Evolutionary conservation across 2,329 filamentous ascomycete species (phyloP).

Genomic region (Colletotrichum sp.): DNA sequence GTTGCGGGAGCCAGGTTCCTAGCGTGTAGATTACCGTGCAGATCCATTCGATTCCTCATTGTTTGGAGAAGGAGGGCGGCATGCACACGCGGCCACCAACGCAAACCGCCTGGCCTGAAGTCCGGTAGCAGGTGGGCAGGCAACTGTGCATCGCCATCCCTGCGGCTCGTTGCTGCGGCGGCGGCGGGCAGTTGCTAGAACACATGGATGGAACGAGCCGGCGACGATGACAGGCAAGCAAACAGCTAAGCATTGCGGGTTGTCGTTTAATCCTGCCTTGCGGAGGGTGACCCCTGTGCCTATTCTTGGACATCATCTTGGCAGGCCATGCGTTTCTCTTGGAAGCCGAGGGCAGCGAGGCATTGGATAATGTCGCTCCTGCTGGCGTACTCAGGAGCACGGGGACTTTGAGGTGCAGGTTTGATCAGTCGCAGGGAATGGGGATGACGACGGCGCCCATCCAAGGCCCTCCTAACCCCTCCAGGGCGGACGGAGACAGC

Average conservation of each 20-base stretch:
- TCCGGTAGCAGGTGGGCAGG: background rate
- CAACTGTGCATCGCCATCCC: background rate
- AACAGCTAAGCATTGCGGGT: constrained; percentile 13
- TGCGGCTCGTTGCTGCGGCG: background rate
- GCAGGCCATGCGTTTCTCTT: constrained; percentile 6
- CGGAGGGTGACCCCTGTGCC: background rate
- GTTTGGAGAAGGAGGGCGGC: background rate
- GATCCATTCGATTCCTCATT: background rate
- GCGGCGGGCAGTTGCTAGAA: background rate
- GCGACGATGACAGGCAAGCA: background rate
- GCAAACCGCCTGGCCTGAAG: background rate
- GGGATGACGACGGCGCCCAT: background rate
- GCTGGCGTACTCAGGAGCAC: background rate
- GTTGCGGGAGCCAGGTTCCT: background rate
- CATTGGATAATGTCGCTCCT: background rate
- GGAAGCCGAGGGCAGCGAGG: background rate
- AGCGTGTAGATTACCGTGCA: background rate
- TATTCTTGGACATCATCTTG: constrained; percentile 17
- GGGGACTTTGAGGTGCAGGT: background rate
- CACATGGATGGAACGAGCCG: background rate
- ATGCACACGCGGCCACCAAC: background rate
- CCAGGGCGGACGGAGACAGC: background rate
- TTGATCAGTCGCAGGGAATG: background rate
- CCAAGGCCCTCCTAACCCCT: background rate
- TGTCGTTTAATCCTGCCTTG: constrained; percentile 10